phyloP scores from a whole-genome alignment of 306 rosid genomes.

The Urtica urens region DNA sequence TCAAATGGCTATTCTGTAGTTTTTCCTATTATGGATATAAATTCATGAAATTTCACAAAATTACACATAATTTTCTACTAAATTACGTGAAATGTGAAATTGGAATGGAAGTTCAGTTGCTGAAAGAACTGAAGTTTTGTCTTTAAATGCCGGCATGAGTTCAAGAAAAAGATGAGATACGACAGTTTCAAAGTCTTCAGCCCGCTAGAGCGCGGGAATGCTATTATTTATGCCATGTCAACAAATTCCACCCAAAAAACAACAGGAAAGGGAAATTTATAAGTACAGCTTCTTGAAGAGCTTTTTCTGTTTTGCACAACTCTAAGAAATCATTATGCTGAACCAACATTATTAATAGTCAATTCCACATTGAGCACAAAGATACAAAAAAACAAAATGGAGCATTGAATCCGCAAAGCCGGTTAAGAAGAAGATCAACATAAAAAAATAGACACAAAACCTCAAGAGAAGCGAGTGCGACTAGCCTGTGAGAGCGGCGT shows the following conservation, averaged over 20 bases:
- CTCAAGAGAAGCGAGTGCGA: slow-evolving; percentile 8
- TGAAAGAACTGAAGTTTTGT: no score
- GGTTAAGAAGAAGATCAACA: slow-evolving; percentile 15
- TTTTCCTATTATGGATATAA: no score
- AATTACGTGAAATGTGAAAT: no score
- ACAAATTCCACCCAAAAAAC: background rate
- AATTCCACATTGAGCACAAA: slow-evolving; percentile 33
- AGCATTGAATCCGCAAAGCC: slow-evolving; percentile 9
- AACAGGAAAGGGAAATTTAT: background rate
- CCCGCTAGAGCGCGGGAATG: background rate
- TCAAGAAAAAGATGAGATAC: background rate
- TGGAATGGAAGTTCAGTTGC: no score
- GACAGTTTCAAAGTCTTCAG: background rate
- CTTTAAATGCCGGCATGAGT: no score
- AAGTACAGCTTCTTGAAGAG: background rate
- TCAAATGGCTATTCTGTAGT: no score
- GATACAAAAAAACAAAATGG: slow-evolving; percentile 25
- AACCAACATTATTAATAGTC: slow-evolving; percentile 19
- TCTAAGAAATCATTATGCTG: background rate
- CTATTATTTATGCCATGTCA: background rate
- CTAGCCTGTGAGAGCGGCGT: slow-evolving; percentile 67
- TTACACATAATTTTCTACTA: no score
- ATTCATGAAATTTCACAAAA: no score
- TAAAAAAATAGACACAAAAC: no score
- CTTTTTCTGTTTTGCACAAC: background rate